Evolutionary conservation across 257 asterid species (phyloP).

Genomic region (Solanum neorickii): DNA sequence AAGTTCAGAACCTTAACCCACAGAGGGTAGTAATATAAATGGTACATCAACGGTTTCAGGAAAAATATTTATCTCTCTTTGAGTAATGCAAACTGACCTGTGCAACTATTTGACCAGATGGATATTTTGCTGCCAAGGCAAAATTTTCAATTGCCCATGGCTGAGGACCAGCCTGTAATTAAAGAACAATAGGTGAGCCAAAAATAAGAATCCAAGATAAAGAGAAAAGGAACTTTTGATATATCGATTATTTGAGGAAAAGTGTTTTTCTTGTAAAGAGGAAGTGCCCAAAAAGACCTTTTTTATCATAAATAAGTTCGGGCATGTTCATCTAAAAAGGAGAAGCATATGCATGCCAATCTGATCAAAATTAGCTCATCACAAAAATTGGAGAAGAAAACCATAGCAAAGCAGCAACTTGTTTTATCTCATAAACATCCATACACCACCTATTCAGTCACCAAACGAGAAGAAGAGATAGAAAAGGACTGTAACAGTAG

Average conservation of each 20-base stretch:
- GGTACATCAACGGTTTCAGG: not conserved
- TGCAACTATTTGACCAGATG: slow-evolving; percentile 75
- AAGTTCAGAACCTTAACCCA: slow-evolving; percentile 2
- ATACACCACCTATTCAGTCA: not conserved
- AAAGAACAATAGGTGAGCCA: not conserved
- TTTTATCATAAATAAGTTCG: not conserved
- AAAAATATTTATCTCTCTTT: not conserved
- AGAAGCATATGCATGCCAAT: not conserved
- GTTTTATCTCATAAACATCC: not conserved
- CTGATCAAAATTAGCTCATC: not conserved
- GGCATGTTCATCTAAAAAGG: not conserved
- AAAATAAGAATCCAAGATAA: not conserved
- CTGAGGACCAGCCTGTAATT: slow-evolving; percentile 87
- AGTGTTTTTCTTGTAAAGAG: not conserved
- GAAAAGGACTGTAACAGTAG: not conserved
- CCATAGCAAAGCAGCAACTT: not conserved
- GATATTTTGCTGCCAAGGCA: slow-evolving; percentile 79
- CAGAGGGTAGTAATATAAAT: not conserved
- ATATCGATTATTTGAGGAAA: not conserved
- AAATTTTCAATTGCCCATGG: slow-evolving; percentile 91
- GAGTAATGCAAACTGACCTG: slow-evolving; percentile 40
- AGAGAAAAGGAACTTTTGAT: not conserved
- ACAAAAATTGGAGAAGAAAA: not conserved
- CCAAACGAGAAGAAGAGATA: not conserved
- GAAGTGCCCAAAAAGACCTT: not conserved